phyloP scores from a whole-genome alignment of 2,329 filamentous ascomycete genomes.

The Xylogone sp. region DNA sequence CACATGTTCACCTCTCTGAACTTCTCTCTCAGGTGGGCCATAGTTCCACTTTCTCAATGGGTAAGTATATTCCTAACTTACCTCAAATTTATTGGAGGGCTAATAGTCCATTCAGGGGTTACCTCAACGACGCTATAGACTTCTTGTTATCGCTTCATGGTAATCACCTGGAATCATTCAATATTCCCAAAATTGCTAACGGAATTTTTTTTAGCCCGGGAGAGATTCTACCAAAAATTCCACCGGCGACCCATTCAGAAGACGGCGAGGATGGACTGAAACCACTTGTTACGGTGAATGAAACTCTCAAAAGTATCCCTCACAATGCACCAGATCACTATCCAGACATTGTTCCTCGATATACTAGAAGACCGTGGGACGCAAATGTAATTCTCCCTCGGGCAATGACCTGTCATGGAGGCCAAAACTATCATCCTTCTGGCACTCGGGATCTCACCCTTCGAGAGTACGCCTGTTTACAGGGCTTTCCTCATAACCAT shows the following conservation, averaged over 20 bases:
- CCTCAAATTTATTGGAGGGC: neutral
- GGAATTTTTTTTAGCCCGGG: slow-evolving; percentile 57
- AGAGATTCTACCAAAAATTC: slow-evolving; percentile 64
- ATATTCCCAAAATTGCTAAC: neutral
- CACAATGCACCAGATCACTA: slow-evolving; percentile 36
- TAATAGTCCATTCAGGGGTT: slow-evolving; percentile 15
- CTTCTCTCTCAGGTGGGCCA: slow-evolving; percentile 68
- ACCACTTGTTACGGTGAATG: slow-evolving; percentile 40
- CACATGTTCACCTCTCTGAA: slow-evolving; percentile 59
- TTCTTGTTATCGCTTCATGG: slow-evolving; percentile 53
- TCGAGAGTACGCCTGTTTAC: slow-evolving; percentile 64
- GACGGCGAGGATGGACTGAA: slow-evolving; percentile 31
- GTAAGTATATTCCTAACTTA: slow-evolving; percentile 8
- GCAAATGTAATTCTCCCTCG: slow-evolving; percentile 43
- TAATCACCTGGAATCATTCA: no score
- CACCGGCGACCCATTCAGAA: slow-evolving; percentile 53
- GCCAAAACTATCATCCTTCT: slow-evolving; percentile 60
- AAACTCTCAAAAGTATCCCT: slow-evolving; percentile 22
- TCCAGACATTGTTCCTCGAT: slow-evolving; percentile 15
- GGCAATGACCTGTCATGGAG: slow-evolving; percentile 63
- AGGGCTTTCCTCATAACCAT: slow-evolving; percentile 64
- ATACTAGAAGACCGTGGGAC: slow-evolving; percentile 36
- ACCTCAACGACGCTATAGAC: slow-evolving; percentile 29
- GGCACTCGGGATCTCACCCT: slow-evolving; percentile 61
- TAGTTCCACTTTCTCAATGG: slow-evolving; percentile 50